These are phyloP conservation scores for Triangularia setosa DNA, from an alignment of 2,329 filamentous ascomycete species.

Conservation along the genomic window DNA sequence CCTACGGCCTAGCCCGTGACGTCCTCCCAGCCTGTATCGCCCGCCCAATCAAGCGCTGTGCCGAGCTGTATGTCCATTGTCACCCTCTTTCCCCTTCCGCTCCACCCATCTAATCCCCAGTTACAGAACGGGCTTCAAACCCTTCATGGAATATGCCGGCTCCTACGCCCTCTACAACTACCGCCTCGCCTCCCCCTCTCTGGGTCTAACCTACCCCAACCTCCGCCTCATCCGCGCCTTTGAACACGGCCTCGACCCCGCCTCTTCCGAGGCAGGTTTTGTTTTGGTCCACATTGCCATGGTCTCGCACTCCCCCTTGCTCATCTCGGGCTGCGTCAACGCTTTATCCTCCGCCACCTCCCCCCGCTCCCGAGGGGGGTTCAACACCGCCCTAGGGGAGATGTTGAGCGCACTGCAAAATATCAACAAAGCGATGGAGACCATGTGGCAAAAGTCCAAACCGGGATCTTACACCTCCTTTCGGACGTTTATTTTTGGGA, in stretches of 20 bases:
- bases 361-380: constrained; percentile 44
- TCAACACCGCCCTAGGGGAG: constrained; percentile 61
- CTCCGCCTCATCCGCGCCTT: constrained; percentile 87
- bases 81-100: neutral
- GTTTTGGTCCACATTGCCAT: constrained; percentile 96
- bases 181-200: constrained; percentile 52
- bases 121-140: constrained; percentile 59
- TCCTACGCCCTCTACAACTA: constrained; percentile 59
- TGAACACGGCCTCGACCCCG: constrained; percentile 80
- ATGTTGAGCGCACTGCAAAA: constrained; percentile 62
- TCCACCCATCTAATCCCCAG: constrained; percentile 39
- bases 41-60: constrained; percentile 78
- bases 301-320: constrained; percentile 77
- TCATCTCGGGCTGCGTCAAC: constrained; percentile 59
- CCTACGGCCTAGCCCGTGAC: constrained; percentile 74
- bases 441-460: constrained; percentile 87
- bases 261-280: constrained; percentile 88
- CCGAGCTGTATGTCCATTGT: constrained; percentile 68
- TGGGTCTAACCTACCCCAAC: constrained; percentile 61
- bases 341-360: constrained; percentile 25
- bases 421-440: constrained; percentile 79
- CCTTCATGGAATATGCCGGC: constrained; percentile 83
- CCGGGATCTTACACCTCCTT: constrained; percentile 83
- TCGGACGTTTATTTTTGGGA: constrained; percentile 96
- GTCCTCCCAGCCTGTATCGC: constrained; percentile 70